Evolutionary conservation across 2,329 filamentous ascomycete genomes (phyloP), one percentile per base, ranked within the genome.

Genomic region (Microdochium paspali): DNA sequence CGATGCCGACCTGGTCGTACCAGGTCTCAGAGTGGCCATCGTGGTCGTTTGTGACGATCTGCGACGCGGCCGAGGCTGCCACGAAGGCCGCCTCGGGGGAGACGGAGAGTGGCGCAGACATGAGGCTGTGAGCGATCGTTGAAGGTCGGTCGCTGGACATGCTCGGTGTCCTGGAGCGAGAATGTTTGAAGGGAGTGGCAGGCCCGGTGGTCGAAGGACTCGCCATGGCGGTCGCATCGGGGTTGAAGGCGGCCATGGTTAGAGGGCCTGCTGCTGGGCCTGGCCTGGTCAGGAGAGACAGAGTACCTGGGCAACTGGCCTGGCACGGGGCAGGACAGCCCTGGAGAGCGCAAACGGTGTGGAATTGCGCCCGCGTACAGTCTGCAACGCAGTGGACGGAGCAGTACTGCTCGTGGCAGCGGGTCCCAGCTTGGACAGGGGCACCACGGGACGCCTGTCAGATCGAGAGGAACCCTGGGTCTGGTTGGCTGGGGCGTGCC

Each of bases 31-130:
- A 76, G 60, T 85, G 82, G 54, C 78, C 82, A 59, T 91, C 87
- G 66, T 93, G 85, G 61, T 94, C 85, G 60, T 90, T 89, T 49
- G 88, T 91, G 56, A 97, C 84, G 52, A 95, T 91, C 63, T 96
- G 89, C 18, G 88, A 90, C 46, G 91, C 93, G 49, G 91, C 89
- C 43, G 89, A 85, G 26, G 82, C 75, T 44, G 91, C 90, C 58
- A 98, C 90, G 67, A 94, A 98, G 18, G 83, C 87, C 25, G 93
- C 84, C 54, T 85, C 74, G 10, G 91, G 93, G 43, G 82, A 82
- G 49, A 91, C 77, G 45, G 72, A 71, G 28, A 78, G 63, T 18
- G 88, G 85, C 46, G 87, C 85, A 44, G 81, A 79, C 64, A 80
- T 73, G 45, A 85, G 67, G 58, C 76, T 76, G 59, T 73, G 70